A percentile compares a stretch with the other conserved stretches of the same genome.
Conservation (phyloP, 768 basidiomycete species). For the Kwoniella europaea region DNA sequence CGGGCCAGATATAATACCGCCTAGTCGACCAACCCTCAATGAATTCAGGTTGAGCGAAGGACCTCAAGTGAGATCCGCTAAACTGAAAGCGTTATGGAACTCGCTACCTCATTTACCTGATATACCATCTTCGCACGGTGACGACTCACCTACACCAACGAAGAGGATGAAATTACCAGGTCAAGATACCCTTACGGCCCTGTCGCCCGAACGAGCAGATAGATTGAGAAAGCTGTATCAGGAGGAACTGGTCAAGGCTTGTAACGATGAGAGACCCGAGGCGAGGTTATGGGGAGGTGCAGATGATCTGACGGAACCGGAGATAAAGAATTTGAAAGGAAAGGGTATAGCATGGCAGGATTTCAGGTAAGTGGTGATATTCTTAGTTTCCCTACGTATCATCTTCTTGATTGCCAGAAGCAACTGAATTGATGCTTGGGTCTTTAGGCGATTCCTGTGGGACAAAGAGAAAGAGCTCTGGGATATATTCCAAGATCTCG, state of each 20-base stretch:
- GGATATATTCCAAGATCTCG: slow-evolving; percentile 89
- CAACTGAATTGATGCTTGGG: too few species aligned
- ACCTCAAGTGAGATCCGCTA: slow-evolving; percentile 44
- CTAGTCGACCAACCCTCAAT: slow-evolving; percentile 45
- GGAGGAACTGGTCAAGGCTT: slow-evolving; percentile 69
- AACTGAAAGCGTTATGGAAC: slow-evolving; percentile 56
- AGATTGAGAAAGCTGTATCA: slow-evolving; percentile 74
- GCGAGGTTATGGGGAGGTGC: slow-evolving; percentile 56
- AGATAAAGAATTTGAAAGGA: slow-evolving; percentile 37
- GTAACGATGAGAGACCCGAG: slow-evolving; percentile 49
- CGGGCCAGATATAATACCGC: slow-evolving; percentile 43
- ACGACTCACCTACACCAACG: slow-evolving; percentile 40
- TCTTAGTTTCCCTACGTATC: too few species aligned
- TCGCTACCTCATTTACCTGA: slow-evolving; percentile 47
- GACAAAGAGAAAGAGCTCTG: slow-evolving; percentile 70
- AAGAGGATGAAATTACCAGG: slow-evolving; percentile 48
- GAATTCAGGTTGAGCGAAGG: slow-evolving; percentile 56
- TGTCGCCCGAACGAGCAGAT: slow-evolving; percentile 67
- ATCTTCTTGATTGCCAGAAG: too few species aligned
- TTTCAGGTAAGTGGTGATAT: slow-evolving; percentile 50
- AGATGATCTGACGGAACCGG: slow-evolving; percentile 49
- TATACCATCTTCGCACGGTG: background rate
- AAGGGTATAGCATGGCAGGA: slow-evolving; percentile 57
- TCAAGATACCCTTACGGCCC: slow-evolving; percentile 52
- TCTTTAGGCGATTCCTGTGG: slow-evolving; percentile 54